Evolutionary conservation across 495 filamentous ascomycete genomes (phyloP), one percentile per base, ranked within the genome.

Genomic region (Penicillium steckii): DNA sequence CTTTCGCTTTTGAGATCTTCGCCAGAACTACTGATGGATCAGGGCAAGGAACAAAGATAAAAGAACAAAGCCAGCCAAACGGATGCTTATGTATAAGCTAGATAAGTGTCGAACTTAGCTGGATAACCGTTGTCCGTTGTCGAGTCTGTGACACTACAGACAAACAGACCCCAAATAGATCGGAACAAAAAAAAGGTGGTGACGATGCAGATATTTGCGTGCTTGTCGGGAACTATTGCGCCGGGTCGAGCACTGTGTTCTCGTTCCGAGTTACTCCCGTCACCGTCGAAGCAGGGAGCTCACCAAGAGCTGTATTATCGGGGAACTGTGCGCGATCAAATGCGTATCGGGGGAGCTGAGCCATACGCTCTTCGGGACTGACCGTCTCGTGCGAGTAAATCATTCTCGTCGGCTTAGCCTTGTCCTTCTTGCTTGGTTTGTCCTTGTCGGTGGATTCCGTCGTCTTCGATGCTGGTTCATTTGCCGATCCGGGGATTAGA

Each of bases 321-420:
- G 46, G 43, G 58, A 60, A 66, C 19, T 52, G 62, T 58, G 75
- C 78, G 66, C 82, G 80, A 71, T 73, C 72, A 66, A 85, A 89
- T 61, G 84, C 83, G 74, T 93, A 95, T 73, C 83, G 84, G 44
- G 88, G 77, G 71, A 95, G 71, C 56, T 71, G 66, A 23, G 89
- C 85, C 89, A 93, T 91, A 71, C 84, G 90, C 75, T 95, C 90
- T 72, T 95, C 90, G 21, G 90, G 90, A 58, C 88, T 91, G 61
- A 82, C 74, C 40, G 88, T 86, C 38, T 86, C 82, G 64, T 91
- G 87, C 35, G 81, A 84, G 70, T 91, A 94, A 4, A 94, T 74
- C 80, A 95, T 81, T 63, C 85, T 84, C 50, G 78, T 71, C 32
- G 69, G 75, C 74, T 89, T 89, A 13, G 85, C 71, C 68, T 88